Evolutionary conservation across 2,329 filamentous ascomycete species (phyloP), one percentile per base, ranked within the genome.

Genomic region (Diaporthe amygdali): DNA sequence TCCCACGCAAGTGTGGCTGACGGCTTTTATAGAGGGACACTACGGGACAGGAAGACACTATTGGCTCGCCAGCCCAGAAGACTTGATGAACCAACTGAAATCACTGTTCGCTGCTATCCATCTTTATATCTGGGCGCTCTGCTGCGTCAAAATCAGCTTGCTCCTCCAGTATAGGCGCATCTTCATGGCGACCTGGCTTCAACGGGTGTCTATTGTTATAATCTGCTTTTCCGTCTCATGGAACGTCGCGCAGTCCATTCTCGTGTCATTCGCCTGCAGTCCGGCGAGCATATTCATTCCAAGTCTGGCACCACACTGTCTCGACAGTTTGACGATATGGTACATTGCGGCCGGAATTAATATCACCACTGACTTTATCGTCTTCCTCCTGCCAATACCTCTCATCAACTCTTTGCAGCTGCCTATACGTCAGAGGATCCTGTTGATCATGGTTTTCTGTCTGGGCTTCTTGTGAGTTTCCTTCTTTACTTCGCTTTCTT

Each of bases 371-470:
- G 81, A 82, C 64, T 74, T 83, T 55, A 74, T 80, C 32, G 73
- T 83, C 9, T 82, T 82, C 68, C 73, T 81, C 20, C 78, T 82
- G 49, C 81, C 82, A 4, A 80, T 83, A 17, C 81, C 81, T 0
- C 76, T 79, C n/a, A 78, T 82, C 72, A 78, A 78, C 72, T 79
- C 77, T 39, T 72, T 83, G 41, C 78, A 81, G 34, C 74, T 82
- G 12, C 80, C 74, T 2, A 52, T 6, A 12, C 71, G 70, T 4
- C 74, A 75, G 47, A 74, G 71, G 54, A 37, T 70, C 6, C 54
- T 78, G 63, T 59, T 76, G 22, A 52, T 69, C 2, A 49, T 71
- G 49, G 72, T 76, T 22, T 76, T 77, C 41, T 74, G 75, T 17
- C 61, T 77, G 12, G 76, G 76, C 6, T 66, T 77, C 12, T 76